Evolutionary conservation across 2,329 filamentous ascomycete genomes (phyloP).

Genomic region (Fusarium guadeloupense): DNA sequence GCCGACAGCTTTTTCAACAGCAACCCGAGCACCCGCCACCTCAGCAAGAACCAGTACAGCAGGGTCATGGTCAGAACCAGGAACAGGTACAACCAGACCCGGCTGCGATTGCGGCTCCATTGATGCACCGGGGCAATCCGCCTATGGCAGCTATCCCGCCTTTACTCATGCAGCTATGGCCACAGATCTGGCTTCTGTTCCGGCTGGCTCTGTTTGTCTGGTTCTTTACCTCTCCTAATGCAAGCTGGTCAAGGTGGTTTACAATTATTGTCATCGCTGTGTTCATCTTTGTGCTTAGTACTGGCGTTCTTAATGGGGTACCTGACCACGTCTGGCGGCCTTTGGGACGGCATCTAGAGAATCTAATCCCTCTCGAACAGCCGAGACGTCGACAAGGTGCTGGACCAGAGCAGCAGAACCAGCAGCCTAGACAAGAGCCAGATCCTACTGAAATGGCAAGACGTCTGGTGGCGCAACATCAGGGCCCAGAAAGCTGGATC

Average conservation of each 20-base stretch:
- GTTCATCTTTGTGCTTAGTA: slow-evolving; percentile 67
- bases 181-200: slow-evolving; percentile 69
- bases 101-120: slow-evolving; percentile 34
- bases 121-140: slow-evolving; percentile 54
- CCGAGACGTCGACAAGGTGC: slow-evolving; percentile 43
- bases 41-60: slow-evolving; percentile 42
- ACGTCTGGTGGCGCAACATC: slow-evolving; percentile 58
- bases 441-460: slow-evolving; percentile 63
- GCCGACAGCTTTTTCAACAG: slow-evolving; percentile 27
- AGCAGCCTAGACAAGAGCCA: slow-evolving; percentile 45
- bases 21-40: slow-evolving; percentile 32
- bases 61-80: slow-evolving; percentile 29
- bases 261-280: slow-evolving; percentile 64
- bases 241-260: slow-evolving; percentile 68
- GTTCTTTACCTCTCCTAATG: slow-evolving; percentile 68
- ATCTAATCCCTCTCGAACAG: slow-evolving; percentile 63
- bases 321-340: slow-evolving; percentile 66
- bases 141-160: slow-evolving; percentile 46
- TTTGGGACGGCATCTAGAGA: slow-evolving; percentile 67
- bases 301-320: slow-evolving; percentile 65
- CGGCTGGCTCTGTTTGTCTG: slow-evolving; percentile 69
- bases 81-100: slow-evolving; percentile 39
- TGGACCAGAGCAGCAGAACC: slow-evolving; percentile 24
- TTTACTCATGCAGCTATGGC: slow-evolving; percentile 56
- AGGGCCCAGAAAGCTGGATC: slow-evolving; percentile 47